Percentiles rank a stretch among this genome's conserved stretches.
phyloP scores from a whole-genome alignment of 2,329 filamentous ascomycete genomes.

The Aspergillus sp. region DNA sequence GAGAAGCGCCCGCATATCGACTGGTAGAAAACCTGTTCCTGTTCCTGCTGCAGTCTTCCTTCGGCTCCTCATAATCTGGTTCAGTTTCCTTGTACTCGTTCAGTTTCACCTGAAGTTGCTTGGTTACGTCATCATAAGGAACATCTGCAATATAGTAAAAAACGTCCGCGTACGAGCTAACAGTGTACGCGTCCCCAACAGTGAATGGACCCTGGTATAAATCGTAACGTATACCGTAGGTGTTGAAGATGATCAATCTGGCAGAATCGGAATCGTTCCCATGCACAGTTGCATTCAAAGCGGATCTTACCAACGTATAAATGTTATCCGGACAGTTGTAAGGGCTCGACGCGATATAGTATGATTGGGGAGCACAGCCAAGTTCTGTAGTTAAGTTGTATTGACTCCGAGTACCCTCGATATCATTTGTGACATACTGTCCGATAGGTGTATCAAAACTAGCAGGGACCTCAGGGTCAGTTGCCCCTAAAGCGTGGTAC shows the following conservation, averaged over 20 bases:
- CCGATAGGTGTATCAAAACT: background rate
- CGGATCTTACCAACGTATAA: background rate
- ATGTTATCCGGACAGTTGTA: background rate
- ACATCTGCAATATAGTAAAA: background rate
- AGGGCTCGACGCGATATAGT: background rate
- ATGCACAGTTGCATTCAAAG: background rate
- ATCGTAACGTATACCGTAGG: background rate
- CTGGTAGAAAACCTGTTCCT: background rate
- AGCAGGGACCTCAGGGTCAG: background rate
- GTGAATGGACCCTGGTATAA: background rate
- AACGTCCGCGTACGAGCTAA: background rate
- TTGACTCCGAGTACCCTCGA: background rate
- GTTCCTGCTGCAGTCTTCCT: background rate
- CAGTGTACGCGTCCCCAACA: background rate
- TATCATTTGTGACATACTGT: background rate
- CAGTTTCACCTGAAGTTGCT: background rate
- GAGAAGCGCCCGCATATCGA: background rate
- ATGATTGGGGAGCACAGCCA: conserved; percentile 1
- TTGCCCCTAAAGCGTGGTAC: background rate
- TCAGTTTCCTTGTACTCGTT: background rate
- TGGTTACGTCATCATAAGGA: background rate
- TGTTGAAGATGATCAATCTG: background rate
- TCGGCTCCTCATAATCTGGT: background rate
- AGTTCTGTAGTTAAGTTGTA: background rate
- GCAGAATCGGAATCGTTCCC: background rate